Evolutionary conservation across 352 stramenopile species (phyloP), one percentile per base, ranked within the genome.

Genomic region (Phytophthora multivora): DNA sequence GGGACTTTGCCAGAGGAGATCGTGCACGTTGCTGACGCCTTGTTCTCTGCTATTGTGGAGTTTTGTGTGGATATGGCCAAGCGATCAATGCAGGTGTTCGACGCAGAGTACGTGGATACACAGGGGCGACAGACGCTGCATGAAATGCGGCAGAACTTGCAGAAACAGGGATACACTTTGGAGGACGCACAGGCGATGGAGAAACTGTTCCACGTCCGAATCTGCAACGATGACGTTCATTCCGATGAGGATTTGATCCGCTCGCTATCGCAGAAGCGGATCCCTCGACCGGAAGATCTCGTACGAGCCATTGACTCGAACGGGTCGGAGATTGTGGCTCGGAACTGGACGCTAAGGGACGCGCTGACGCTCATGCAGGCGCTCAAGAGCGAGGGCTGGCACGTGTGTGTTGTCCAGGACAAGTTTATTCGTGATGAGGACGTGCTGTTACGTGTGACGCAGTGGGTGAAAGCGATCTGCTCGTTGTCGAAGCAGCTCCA

Each of bases 181-280:
- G 70, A 71, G 21, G 51, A 71, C 13, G 31, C 21, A 16, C 68
- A 60, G 39, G 15, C 8, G n/a, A 61, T 59, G 36, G 81, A 79
- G 30, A 88, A 77, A n/a, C 63, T 74, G 8, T 88, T 98, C 36
- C 89, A 97, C 50, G 79, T 98, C 19, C 73, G 96, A 7, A 89
- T 99, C 38, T 97, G 98, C 77, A 99, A 99, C 73, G 97, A 99
- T 66, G 97, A 99, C 59, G 93, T 99, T 3, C 97, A 99, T 68
- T 98, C 97, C 3, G 98, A 98, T 62, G 94, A 99, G 46, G 95
- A 99, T 59, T 88, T 99, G 11, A 97, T 98, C 64, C 77, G 76
- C 4, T 98, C 95, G 4, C 63, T 99, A n/a, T 80, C 69, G 5
- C 64, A 88, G 43, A 92, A 96, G 54, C 49, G 78, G 41, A 91